These are phyloP conservation scores for Fusarium luffae DNA, from an alignment of 2,329 filamentous ascomycete genomes.

Conservation along the genomic window DNA sequence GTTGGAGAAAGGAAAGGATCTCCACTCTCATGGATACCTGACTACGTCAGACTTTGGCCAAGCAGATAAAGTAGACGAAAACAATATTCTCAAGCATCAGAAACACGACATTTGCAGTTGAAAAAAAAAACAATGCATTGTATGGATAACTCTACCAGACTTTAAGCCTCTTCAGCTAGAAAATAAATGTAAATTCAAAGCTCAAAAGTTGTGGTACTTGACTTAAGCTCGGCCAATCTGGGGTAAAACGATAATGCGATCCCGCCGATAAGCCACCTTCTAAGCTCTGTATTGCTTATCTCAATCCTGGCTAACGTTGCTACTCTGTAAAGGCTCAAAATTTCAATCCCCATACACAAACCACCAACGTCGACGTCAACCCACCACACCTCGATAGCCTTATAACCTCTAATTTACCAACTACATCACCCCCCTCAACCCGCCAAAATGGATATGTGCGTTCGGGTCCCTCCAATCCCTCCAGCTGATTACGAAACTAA, in stretches of 20 bases:
- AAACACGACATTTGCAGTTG: not conserved
- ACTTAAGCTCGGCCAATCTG: constrained; percentile 19
- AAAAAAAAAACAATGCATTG: not conserved
- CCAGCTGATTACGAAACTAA: not conserved
- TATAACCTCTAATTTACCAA: constrained; percentile 15
- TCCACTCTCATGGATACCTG: constrained; percentile 14
- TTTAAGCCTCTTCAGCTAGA: not conserved
- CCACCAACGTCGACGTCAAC: constrained; percentile 30
- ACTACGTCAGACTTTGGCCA: constrained; percentile 11
- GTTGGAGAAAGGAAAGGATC: not conserved
- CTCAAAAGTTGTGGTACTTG: constrained; percentile 1
- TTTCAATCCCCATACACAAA: constrained; percentile 41
- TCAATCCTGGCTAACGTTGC: not conserved
- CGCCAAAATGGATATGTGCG: constrained; percentile 49
- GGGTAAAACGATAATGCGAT: constrained; percentile 49
- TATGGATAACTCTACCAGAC: not conserved
- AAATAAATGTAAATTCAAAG: not conserved
- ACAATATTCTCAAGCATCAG: not conserved
- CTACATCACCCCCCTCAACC: constrained; percentile 13
- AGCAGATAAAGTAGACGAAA: not conserved
- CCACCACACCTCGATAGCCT: constrained; percentile 27
- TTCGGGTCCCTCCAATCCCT: not conserved
- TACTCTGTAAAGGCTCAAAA: constrained; percentile 35
- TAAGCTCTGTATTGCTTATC: constrained; percentile 33
- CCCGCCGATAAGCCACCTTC: constrained; percentile 44